Conservation (phyloP, 2,329 filamentous ascomycete species). For the Myriangium duriaei region DNA sequence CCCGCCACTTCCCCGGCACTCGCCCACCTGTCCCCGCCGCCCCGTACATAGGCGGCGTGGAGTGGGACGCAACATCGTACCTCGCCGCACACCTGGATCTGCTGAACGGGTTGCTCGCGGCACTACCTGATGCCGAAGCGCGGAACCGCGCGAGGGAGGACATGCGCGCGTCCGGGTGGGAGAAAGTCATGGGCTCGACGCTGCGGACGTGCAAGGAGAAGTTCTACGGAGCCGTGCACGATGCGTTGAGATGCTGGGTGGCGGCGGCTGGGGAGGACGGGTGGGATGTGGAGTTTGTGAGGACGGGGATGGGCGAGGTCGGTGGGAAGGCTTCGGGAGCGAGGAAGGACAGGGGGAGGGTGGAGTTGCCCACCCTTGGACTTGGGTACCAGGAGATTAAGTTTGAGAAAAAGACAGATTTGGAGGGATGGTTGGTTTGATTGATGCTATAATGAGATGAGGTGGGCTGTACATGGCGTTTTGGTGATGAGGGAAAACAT, state of each 20-base stretch:
- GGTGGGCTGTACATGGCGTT: conserved; percentile 3
- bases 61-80: conserved; percentile 98
- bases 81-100: conserved; percentile 85
- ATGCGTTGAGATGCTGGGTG: conserved; percentile 80
- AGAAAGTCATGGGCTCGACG: conserved; percentile 74
- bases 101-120: conserved; percentile 79
- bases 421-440: conserved; percentile 12
- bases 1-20: conserved; percentile 67
- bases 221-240: conserved; percentile 87
- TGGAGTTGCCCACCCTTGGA: conserved; percentile 10
- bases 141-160: conserved; percentile 70
- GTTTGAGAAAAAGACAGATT: conserved; percentile 6
- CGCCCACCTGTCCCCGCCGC: conserved; percentile 85
- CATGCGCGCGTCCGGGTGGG: conserved; percentile 74
- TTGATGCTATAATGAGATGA: conserved; percentile 1
- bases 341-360: conserved; percentile 10
- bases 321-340: conserved; percentile 21
- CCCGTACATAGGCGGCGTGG: conserved; percentile 90
- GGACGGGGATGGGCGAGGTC: conserved; percentile 47
- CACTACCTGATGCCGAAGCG: conserved; percentile 53
- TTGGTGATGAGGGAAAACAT: no score
- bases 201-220: conserved; percentile 93
- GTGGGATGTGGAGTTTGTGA: conserved; percentile 72
- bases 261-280: conserved; percentile 74
- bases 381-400: conserved; percentile 10